Conservation (phyloP, 371 early-diverging fungal species). For the Globomyces sp. region DNA sequence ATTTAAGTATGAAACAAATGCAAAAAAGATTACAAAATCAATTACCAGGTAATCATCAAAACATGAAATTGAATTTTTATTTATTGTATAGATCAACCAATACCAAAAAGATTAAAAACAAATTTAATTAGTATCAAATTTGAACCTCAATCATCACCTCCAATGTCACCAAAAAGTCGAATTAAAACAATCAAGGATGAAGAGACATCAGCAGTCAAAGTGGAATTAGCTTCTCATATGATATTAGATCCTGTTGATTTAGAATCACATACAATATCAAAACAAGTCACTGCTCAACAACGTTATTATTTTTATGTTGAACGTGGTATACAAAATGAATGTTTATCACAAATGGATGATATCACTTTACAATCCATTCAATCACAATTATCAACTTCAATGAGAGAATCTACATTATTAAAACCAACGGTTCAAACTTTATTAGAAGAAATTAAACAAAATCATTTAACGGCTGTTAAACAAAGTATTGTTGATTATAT, state of each 20-base stretch:
- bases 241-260: conserved; percentile 52
- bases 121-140: background rate
- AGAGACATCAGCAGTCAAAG: background rate
- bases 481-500: conserved; percentile 55
- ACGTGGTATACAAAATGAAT: conserved; percentile 38
- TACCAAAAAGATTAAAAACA: conserved; percentile 12
- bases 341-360: conserved; percentile 39
- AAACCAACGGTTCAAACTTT: conserved; percentile 23
- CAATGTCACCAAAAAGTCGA: conserved; percentile 36
- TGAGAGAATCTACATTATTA: conserved; percentile 24
- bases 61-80: background rate
- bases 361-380: conserved; percentile 20
- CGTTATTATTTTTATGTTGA: conserved; percentile 53
- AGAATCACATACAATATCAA: conserved; percentile 36
- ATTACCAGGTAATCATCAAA: background rate
- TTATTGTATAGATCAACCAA: background rate
- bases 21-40: conserved; percentile 14
- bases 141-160: background rate
- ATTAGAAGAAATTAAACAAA: conserved; percentile 36
- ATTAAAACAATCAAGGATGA: background rate
- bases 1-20: conserved; percentile 42
- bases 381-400: conserved; percentile 17
- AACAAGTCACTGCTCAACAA: conserved; percentile 48
- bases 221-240: conserved; percentile 19
- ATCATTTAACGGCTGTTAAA: conserved; percentile 41